A percentile compares a stretch with the other conserved stretches of the same genome.
phyloP scores from a whole-genome alignment of 768 basidiomycete species.

The Termitomyces sp. region DNA sequence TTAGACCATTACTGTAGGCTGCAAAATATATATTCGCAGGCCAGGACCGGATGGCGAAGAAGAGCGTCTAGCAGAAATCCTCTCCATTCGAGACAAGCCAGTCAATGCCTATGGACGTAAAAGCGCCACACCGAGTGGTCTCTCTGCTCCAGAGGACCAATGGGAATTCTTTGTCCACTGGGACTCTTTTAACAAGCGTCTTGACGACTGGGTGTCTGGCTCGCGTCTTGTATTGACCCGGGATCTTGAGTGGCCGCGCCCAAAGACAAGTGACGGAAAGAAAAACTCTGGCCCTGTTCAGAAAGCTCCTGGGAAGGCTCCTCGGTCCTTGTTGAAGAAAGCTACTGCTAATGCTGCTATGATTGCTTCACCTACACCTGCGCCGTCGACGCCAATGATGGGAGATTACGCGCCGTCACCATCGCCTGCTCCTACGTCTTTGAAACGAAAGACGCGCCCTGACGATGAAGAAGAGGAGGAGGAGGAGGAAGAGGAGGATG shows the following conservation, averaged over 20 bases:
- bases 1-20: conserved; percentile 87
- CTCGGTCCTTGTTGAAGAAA: conserved; percentile 65
- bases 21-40: conserved; percentile 91
- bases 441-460: conserved; percentile 69
- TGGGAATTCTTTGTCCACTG: conserved; percentile 98
- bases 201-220: conserved; percentile 96
- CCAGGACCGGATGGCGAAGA: conserved; percentile 77
- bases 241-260: conserved; percentile 96
- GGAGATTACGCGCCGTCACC: conserved; percentile 46
- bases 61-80: conserved; percentile 92
- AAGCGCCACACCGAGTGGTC: conserved; percentile 35
- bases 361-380: conserved; percentile 58
- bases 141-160: conserved; percentile 65
- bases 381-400: conserved; percentile 23
- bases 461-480: conserved; percentile 71
- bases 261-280: conserved; percentile 63
- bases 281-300: conserved; percentile 45
- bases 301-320: conserved; percentile 64
- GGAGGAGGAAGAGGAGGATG: conserved; percentile 57
- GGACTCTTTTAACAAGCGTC: conserved; percentile 98
- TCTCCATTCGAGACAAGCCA: conserved; percentile 90
- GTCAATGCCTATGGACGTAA: conserved; percentile 57
- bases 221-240: conserved; percentile 79
- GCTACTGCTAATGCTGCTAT: conserved; percentile 68
- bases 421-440: conserved; percentile 49